A percentile compares a stretch with the other conserved stretches of the same genome.
phyloP scores from a whole-genome alignment of 2,329 filamentous ascomycete species.

The Alternaria sp. region DNA sequence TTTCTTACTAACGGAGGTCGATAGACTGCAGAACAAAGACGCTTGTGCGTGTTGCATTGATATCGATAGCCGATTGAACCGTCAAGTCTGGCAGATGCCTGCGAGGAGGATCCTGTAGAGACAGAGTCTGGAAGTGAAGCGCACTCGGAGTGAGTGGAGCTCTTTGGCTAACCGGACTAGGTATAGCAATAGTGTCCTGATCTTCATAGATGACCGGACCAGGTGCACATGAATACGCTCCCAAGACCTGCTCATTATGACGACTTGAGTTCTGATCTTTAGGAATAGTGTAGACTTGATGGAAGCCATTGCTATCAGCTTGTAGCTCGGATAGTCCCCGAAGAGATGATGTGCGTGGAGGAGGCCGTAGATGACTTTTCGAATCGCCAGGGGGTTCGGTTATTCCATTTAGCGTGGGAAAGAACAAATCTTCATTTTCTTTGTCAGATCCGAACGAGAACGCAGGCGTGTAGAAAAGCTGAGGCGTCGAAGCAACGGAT shows the following conservation, averaged over 20 bases:
- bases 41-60: constrained; percentile 13
- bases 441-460: constrained; percentile 5
- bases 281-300: not conserved
- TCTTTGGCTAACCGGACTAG: not conserved
- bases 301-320: not conserved
- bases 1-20: constrained; percentile 19
- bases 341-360: not conserved
- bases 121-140: constrained; percentile 25
- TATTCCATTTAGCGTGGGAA: not conserved
- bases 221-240: not conserved
- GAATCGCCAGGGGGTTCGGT: not conserved
- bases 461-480: not conserved
- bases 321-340: not conserved
- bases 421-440: constrained; percentile 9
- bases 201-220: constrained; percentile 15
- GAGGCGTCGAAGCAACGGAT: constrained; percentile 1
- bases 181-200: not conserved
- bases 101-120: constrained; percentile 13
- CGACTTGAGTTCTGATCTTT: not conserved
- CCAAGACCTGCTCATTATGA: not conserved
- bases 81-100: not conserved
- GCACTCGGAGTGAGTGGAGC: constrained; percentile 18
- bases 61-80: not conserved
- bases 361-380: not conserved
- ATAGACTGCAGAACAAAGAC: constrained; percentile 10